Evolutionary conservation across 345 rosid species (phyloP), one percentile per base, ranked within the genome.

Genomic region (Firmiana major): DNA sequence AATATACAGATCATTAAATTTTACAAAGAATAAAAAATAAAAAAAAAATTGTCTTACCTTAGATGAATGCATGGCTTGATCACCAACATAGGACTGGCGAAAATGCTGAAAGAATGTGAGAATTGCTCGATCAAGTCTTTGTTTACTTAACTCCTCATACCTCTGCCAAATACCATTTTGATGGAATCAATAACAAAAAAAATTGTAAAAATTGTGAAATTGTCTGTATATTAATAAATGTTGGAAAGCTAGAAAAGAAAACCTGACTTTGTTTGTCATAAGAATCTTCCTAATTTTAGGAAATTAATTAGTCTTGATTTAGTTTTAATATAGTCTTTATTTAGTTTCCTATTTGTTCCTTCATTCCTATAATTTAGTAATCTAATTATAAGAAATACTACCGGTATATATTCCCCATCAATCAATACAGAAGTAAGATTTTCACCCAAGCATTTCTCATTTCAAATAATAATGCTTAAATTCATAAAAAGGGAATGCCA

Each of bases 11-110:
- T 36, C 19, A 16, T 73, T 69, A 71, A 31, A 36, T 3, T 24
- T 19, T 31, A 16, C 16, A 28, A 46, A 62, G 68, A 46, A 28
- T 4, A 71, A 58, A 57, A 28, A 74, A 28, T 69, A 55, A 31
- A 40, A 74, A 28, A 72, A 55, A 31, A 40, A 6, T 40, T 1
- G 8, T 40, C 78, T 83, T 89, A 97, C 99, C 93, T 97, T 97
- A 63, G 98, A 90, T 69, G 99, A 92, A 84, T 97, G 98, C 88
- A 94, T 93, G 5, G 99, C 99, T 86, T 97, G 99, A 84, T 97
- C 99, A 77, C 99, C 99, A 31, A 97, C 94, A 76, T 97, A 97
- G 80, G 99, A 97, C 92, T 94, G 92, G 43, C 95, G 89, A 75
- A 97, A 97, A 89, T 97, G 90, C 88, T 97, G 99, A 83, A 97